These are phyloP conservation scores for Filosporella fistucella DNA, from an alignment of 495 filamentous ascomycete species.

Conservation along the genomic window DNA sequence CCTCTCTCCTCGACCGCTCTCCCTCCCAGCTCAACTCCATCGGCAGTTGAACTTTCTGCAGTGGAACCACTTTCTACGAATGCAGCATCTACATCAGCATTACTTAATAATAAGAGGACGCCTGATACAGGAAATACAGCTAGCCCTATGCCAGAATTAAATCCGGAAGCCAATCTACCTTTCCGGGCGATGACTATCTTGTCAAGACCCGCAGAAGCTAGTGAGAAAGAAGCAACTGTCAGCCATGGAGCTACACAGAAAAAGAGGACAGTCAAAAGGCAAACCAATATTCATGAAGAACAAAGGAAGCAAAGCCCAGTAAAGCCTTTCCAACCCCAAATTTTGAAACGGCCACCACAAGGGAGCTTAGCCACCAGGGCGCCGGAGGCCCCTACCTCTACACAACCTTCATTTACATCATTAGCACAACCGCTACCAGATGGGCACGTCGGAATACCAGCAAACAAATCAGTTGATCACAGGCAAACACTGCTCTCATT, in stretches of 20 bases:
- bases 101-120: conserved; percentile 14
- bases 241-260: conserved; percentile 5
- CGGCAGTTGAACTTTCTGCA: conserved; percentile 20
- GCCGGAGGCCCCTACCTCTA: conserved; percentile 18
- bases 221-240: conserved; percentile 17
- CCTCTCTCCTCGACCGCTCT: conserved; percentile 17
- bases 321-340: conserved; percentile 51
- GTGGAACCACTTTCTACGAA: conserved; percentile 21
- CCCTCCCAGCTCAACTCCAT: conserved; percentile 17
- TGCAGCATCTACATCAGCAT: conserved; percentile 12
- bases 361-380: conserved; percentile 17
- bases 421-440: conserved; percentile 15
- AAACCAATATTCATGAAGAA: neutral
- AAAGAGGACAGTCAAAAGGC: conserved; percentile 17
- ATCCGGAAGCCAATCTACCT: conserved; percentile 20
- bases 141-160: conserved; percentile 16
- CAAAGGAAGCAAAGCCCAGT: neutral
- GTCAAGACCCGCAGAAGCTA: conserved; percentile 9
- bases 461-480: conserved; percentile 40
- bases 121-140: neutral
- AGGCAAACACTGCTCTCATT: conserved; percentile 65
- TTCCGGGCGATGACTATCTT: conserved; percentile 19
- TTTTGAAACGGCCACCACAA: conserved; percentile 46
- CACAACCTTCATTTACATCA: conserved; percentile 7
- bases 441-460: conserved; percentile 4